These are phyloP conservation scores for Penicillium sp. DNA, from an alignment of 2,329 filamentous ascomycete species.

Conservation along the genomic window DNA sequence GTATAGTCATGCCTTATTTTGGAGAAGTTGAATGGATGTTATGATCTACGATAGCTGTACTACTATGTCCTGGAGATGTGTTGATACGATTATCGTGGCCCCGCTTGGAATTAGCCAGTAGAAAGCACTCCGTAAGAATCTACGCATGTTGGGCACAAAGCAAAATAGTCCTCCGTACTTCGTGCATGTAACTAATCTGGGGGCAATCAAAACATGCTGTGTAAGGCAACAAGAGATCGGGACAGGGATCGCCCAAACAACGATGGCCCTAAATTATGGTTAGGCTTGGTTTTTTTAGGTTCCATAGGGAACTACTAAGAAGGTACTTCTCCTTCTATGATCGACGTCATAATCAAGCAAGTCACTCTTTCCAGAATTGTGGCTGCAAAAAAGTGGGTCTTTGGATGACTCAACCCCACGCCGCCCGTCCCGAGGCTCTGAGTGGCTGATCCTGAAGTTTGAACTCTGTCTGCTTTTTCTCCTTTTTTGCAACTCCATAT, in stretches of 20 bases:
- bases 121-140: not conserved
- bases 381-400: conserved; percentile 1
- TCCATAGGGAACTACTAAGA: not conserved
- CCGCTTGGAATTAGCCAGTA: conserved; percentile 8
- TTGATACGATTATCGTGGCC: conserved; percentile 1
- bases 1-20: not conserved
- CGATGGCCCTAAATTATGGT: too few species aligned
- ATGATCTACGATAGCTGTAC: conserved; percentile 1
- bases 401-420: conserved; percentile 24
- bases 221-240: not conserved
- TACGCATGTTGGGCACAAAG: not conserved
- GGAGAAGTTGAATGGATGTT: not conserved
- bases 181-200: not conserved
- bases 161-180: not conserved
- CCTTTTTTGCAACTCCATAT: conserved; percentile 6
- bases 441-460: conserved; percentile 21
- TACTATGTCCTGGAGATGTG: conserved; percentile 2
- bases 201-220: not conserved
- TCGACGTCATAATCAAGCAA: conserved; percentile 3
- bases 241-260: not conserved
- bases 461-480: conserved; percentile 13
- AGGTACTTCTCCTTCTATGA: conserved; percentile 3
- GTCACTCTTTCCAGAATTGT: conserved; percentile 1
- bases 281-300: too few species aligned
- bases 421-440: conserved; percentile 15